Evolutionary conservation across 768 basidiomycete genomes (phyloP).

Genomic region (Porphyrellus cyaneotinctus): DNA sequence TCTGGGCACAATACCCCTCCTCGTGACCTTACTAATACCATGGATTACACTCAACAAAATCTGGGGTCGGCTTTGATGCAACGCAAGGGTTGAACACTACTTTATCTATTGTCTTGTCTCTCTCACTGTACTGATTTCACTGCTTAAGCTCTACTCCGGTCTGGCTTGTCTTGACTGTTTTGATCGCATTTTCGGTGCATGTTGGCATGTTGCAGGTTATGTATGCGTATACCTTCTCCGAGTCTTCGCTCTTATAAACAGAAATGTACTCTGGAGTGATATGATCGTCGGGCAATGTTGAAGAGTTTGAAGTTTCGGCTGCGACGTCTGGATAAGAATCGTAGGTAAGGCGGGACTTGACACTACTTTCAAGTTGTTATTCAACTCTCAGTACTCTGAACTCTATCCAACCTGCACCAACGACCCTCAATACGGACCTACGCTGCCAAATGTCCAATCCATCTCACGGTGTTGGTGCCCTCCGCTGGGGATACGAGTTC

Average conservation of each 20-base stretch:
- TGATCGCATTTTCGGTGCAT: slow-evolving; percentile 12
- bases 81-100: slow-evolving; percentile 21
- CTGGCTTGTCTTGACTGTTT: slow-evolving; percentile 7
- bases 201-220: slow-evolving; percentile 6
- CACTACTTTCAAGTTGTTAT: too few relatives aligned
- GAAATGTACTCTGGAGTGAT: not conserved
- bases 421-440: too few relatives aligned
- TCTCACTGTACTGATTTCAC: slow-evolving; percentile 1
- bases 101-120: slow-evolving; percentile 2
- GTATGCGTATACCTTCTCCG: slow-evolving; percentile 12
- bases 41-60: slow-evolving; percentile 28
- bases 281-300: too few relatives aligned
- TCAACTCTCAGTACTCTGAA: too few relatives aligned
- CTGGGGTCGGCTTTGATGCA: slow-evolving; percentile 25
- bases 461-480: not conserved
- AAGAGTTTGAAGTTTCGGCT: too few relatives aligned
- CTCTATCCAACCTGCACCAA: too few relatives aligned
- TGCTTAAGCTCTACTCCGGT: not conserved
- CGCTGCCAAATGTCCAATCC: slow-evolving; percentile 2
- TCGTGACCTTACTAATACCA: slow-evolving; percentile 17
- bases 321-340: too few relatives aligned
- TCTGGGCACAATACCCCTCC: slow-evolving; percentile 50
- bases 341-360: too few relatives aligned
- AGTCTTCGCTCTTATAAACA: not conserved
- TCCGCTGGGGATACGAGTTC: slow-evolving; percentile 4